Conservation (phyloP, 2,329 filamentous ascomycete genomes). For the Xylariales sp. region DNA sequence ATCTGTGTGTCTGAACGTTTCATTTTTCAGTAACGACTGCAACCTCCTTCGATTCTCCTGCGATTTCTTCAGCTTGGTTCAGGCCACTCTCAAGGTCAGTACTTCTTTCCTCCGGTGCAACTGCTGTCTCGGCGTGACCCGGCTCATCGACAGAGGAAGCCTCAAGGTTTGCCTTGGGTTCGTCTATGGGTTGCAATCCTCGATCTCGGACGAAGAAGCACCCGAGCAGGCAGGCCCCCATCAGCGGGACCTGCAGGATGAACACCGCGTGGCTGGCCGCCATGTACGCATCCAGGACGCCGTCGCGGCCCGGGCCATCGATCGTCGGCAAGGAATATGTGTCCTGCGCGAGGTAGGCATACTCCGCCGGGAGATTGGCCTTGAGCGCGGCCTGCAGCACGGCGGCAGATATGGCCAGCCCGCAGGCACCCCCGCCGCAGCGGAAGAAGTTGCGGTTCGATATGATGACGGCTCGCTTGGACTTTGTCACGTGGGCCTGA, state of each 20-base stretch:
- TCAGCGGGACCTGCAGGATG: constrained; percentile 49
- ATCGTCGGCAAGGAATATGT: constrained; percentile 23
- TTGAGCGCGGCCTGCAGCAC: constrained; percentile 31
- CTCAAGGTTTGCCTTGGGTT: too few species aligned
- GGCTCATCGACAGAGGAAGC: too few species aligned
- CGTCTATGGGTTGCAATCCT: constrained; percentile 32
- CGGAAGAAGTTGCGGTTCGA: constrained; percentile 60
- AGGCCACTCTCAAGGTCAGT: too few species aligned
- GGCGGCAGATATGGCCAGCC: constrained; percentile 53
- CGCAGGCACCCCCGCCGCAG: constrained; percentile 52
- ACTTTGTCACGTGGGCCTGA: constrained; percentile 52
- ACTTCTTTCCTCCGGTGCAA: too few species aligned
- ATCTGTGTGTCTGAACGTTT: too few species aligned
- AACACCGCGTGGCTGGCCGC: constrained; percentile 52
- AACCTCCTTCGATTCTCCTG: too few species aligned
- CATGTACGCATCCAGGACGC: constrained; percentile 46
- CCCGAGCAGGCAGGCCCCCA: constrained; percentile 43
- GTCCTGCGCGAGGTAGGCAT: constrained; percentile 18
- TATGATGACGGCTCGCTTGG: constrained; percentile 57
- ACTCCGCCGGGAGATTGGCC: constrained; percentile 18
- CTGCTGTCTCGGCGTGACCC: too few species aligned
- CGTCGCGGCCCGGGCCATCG: constrained; percentile 9
- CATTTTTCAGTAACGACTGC: too few species aligned
- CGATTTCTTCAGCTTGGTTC: too few species aligned
- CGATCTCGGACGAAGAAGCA: constrained; percentile 48